Evolutionary conservation across 139 green algal genomes (phyloP), one percentile per base, ranked within the genome.

Genomic region (Pseudopediastrum boryanum): DNA sequence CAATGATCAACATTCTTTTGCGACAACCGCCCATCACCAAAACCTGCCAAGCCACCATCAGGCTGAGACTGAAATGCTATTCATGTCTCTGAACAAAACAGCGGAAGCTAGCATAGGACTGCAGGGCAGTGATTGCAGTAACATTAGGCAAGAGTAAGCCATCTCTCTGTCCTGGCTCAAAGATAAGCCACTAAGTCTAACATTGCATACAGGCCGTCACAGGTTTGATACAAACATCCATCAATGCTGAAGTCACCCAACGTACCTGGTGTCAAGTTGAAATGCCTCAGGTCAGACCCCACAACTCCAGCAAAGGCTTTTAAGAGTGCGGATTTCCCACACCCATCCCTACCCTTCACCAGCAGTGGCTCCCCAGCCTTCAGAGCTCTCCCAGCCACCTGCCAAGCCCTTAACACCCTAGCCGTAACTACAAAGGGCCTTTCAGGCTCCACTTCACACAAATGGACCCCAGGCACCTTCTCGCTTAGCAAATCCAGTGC

Each of bases 251-350:
- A 31, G 5, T 42, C 8, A 35, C 4, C 5, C 56, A 31, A 56
- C 73, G 39, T 23, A 74, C 76, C 76, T 68, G 67, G 67, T 1
- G 77, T 83, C 2, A 83, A 12, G 43, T 59, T 78, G 35, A 73
- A 46, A 29, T 83, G 71, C 67, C 66, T n/a, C 23, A 83, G 25
- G 33, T 38, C 19, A 13, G 19, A 10, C 0, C 51, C 77, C 5
- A 44, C 16, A 23, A 83, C 23, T n/a, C 31, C 39, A 9, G 63
- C 3, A 54, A 83, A 58, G 0, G 77, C 77, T 19, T 43, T 27
- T 2, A 84, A 48, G 36, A 6, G 8, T 42, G 52, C 78, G 33
- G 69, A 79, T 61, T 84, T 84, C 46, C 78, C 78, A 39, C 78
- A 77, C 36, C 78, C 78, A 62, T 78, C 78, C 2, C 56, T 33